Evolutionary conservation across 495 filamentous ascomycete species (phyloP).

Genomic region (Endocarpon pusillum): DNA sequence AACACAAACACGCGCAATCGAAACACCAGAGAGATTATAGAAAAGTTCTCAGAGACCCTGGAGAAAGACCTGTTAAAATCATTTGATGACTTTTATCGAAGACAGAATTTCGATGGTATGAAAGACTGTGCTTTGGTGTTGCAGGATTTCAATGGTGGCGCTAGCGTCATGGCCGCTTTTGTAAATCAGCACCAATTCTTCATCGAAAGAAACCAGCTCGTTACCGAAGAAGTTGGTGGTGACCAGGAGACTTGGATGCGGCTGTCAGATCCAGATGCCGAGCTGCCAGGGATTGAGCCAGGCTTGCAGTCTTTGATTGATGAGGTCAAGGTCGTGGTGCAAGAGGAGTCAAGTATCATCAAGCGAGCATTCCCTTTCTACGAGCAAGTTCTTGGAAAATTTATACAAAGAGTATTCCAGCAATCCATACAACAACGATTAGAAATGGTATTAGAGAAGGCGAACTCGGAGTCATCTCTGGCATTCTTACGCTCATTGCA

Average conservation of each 20-base stretch:
- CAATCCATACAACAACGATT: conserved; percentile 92
- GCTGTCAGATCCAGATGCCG: conserved; percentile 83
- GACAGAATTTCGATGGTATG: conserved; percentile 93
- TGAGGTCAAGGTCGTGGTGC: conserved; percentile 88
- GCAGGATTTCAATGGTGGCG: conserved; percentile 87
- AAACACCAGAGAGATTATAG: conserved; percentile 79
- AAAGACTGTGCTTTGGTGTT: conserved; percentile 83
- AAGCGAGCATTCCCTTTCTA: conserved; percentile 90
- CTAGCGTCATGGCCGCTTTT: conserved; percentile 84
- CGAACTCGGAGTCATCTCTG: conserved; percentile 72
- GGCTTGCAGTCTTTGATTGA: conserved; percentile 82
- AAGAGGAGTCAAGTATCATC: conserved; percentile 92
- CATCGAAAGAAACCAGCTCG: conserved; percentile 77
- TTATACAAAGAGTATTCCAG: conserved; percentile 90
- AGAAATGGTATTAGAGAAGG: conserved; percentile 92
- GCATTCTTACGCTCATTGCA: conserved; percentile 86
- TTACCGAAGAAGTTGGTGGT: conserved; percentile 74
- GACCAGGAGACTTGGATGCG: conserved; percentile 79
- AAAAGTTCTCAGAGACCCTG: conserved; percentile 89
- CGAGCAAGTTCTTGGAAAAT: conserved; percentile 80
- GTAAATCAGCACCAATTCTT: conserved; percentile 99
- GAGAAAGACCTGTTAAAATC: conserved; percentile 92
- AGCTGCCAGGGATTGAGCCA: conserved; percentile 77
- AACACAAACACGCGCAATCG: conserved; percentile 21
- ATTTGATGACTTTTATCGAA: conserved; percentile 90